These are phyloP conservation scores for Pyrenochaeta sp. DNA, from an alignment of 2,329 filamentous ascomycete species.

Conservation along the genomic window DNA sequence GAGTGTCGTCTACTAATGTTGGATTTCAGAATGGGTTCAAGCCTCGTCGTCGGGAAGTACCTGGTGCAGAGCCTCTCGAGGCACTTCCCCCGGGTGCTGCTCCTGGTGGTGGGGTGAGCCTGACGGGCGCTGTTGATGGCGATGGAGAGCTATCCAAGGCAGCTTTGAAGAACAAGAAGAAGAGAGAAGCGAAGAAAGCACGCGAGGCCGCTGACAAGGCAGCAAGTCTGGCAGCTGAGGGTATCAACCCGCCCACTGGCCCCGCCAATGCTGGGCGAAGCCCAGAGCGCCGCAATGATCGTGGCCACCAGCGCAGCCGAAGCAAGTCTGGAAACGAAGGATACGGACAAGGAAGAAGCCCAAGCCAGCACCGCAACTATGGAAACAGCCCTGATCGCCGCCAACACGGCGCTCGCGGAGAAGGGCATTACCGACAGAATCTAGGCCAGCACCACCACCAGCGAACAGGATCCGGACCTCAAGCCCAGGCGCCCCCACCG, in stretches of 20 bases:
- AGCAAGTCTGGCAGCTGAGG: conserved; percentile 41
- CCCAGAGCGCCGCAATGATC: conserved; percentile 68
- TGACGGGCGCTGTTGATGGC: conserved; percentile 69
- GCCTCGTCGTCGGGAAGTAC: conserved; percentile 77
- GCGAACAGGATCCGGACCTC: conserved; percentile 28
- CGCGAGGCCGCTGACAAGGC: conserved; percentile 73
- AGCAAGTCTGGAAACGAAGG: conserved; percentile 42
- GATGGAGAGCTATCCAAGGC: conserved; percentile 82
- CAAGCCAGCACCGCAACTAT: conserved; percentile 42
- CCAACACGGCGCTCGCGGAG: conserved; percentile 35
- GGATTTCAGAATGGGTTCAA: conserved; percentile 77
- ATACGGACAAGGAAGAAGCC: conserved; percentile 34
- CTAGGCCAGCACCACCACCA: conserved; percentile 34
- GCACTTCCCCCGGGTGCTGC: conserved; percentile 72
- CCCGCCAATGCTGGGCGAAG: conserved; percentile 57
- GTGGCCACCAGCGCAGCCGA: conserved; percentile 63
- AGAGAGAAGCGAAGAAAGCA: conserved; percentile 89
- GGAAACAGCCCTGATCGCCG: conserved; percentile 42
- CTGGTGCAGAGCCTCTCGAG: conserved; percentile 79
- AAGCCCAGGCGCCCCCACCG: conserved; percentile 26
- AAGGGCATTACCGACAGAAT: conserved; percentile 34
- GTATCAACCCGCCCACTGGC: conserved; percentile 34
- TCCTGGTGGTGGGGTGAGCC: conserved; percentile 70
- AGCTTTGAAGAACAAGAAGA: conserved; percentile 97
- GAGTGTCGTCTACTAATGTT: conserved; percentile 67